A percentile compares a stretch with the other conserved stretches of the same genome.
These are phyloP conservation scores for Apiotrichum montevideense DNA, from an alignment of 1,284 basidiomycete species.

Conservation along the genomic window DNA sequence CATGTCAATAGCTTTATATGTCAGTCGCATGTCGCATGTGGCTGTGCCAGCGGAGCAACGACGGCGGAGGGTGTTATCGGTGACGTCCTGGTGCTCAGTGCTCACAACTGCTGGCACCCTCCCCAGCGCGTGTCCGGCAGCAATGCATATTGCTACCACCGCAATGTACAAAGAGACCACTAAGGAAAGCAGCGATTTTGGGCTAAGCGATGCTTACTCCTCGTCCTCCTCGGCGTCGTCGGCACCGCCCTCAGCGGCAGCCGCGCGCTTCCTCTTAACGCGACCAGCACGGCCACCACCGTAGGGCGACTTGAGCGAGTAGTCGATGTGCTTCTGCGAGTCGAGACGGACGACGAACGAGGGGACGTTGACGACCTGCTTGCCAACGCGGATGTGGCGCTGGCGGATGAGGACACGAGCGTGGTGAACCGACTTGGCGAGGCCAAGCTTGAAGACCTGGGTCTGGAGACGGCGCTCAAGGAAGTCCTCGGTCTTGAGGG, in stretches of 20 bases:
- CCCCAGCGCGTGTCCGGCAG: constrained; percentile 11
- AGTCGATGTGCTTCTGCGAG: constrained; percentile 99
- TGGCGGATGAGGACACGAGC: constrained; percentile 97
- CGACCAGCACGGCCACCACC: constrained; percentile 95
- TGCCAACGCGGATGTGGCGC: constrained; percentile 78
- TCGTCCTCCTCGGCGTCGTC: constrained; percentile 79
- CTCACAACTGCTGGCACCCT: too few species aligned
- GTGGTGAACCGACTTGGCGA: constrained; percentile 98
- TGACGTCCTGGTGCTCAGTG: too few species aligned
- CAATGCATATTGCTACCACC: constrained; percentile 20
- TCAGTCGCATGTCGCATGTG: background rate
- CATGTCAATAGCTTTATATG: background rate
- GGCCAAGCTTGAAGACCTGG: constrained; percentile 93
- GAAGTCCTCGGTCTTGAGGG: constrained; percentile 99
- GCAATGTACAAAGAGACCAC: constrained; percentile 20
- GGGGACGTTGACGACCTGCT: constrained; percentile 98
- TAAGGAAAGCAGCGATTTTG: constrained; percentile 4
- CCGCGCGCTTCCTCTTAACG: constrained; percentile 97
- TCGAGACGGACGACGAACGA: constrained; percentile 98
- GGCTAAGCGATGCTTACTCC: constrained; percentile 27
- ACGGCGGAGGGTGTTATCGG: too few species aligned
- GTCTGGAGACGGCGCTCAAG: constrained; percentile 98
- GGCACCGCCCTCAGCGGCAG: constrained; percentile 85
- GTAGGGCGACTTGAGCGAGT: constrained; percentile 93
- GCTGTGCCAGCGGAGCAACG: too few species aligned